These are phyloP conservation scores for Albugo candida DNA, from an alignment of 352 stramenopile species.

Conservation along the genomic window DNA sequence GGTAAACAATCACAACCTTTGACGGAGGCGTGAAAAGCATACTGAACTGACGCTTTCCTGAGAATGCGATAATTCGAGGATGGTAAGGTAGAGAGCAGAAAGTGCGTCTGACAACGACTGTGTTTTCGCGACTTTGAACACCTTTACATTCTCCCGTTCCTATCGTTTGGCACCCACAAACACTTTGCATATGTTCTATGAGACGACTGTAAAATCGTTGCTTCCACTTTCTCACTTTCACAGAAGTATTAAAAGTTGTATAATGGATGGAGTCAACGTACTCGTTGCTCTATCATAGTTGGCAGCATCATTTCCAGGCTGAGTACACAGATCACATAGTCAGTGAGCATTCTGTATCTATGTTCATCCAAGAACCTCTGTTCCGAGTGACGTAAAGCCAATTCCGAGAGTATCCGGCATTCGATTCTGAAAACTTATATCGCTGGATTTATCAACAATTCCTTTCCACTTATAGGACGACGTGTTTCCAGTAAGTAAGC, in stretches of 20 bases:
- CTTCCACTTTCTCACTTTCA: constrained; percentile 36
- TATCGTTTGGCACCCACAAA: constrained; percentile 23
- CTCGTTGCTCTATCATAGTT: constrained; percentile 54
- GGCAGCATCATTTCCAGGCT: constrained; percentile 71
- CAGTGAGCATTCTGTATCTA: background rate
- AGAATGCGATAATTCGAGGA: constrained; percentile 66
- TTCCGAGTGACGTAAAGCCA: constrained; percentile 64
- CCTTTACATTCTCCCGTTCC: constrained; percentile 2
- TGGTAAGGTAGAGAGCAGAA: constrained; percentile 22
- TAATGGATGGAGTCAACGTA: constrained; percentile 10
- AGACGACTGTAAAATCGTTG: constrained; percentile 39
- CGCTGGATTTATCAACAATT: constrained; percentile 30
- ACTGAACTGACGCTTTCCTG: constrained; percentile 73
- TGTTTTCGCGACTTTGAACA: too few species aligned
- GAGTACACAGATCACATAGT: background rate
- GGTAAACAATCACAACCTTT: constrained; percentile 12
- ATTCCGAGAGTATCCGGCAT: constrained; percentile 41
- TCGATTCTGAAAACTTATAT: constrained; percentile 48
- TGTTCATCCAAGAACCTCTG: constrained; percentile 24
- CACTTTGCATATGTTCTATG: constrained; percentile 24
- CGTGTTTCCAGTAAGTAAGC: constrained; percentile 48
- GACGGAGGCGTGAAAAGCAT: constrained; percentile 57
- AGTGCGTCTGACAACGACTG: background rate
- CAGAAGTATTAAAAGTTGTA: background rate
- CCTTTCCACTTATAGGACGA: constrained; percentile 30